Base-by-base conservation (phyloP, 1,284 basidiomycete species). In the Moesziomyces sp. region DNA sequence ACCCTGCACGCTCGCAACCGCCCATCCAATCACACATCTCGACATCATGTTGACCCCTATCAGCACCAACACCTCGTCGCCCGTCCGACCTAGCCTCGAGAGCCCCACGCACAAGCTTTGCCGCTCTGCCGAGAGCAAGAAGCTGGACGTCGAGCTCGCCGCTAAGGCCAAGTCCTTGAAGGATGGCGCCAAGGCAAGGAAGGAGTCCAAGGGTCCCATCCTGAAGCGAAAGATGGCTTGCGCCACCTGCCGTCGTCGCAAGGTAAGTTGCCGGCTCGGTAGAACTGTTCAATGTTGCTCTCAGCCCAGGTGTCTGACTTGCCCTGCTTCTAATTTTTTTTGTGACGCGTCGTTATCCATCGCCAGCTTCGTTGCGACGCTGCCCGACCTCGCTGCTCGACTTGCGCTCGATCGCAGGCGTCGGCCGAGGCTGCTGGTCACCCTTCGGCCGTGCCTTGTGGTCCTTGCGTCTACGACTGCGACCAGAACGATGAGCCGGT, bases 141-240 rank as follows among this genome's bases (percentile, higher is more conserved):
- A 68, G 71, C 57, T 68, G 46, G 65, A 68, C 50, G 61, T 74
- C 38, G 71, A 74, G 58, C 54, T 65, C 44, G 65, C 71, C 51
- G 61, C 61, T 52, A 74, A 68, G 58, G 55, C 50, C 46, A 74
- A 74, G 52, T 63, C 71, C 51, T 51, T 74, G 46, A 74, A 74
- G 65, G 71, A 65, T 34, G 47, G 52, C 26, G 55, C 58, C 60
- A 74, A 74, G 55, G 61, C 71, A 1, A 68, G 58, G 42, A 74
- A 74, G 38, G 71, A 74, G 52, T 68, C 71, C 53, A 74, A 74
- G 51, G 71, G 71, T 28, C 65, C 71, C 24, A 74, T 74, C 51
- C 71, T 74, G 34, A 74, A 74, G 61, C 65, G 71, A 21, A 74
- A 74, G 61, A 74, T 74, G 71, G 71, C 71, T 43, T 74, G 71